Percentiles rank a stretch among this genome's conserved stretches.
Evolutionary conservation across 2,329 filamentous ascomycete genomes (phyloP).

Genomic region (Monilinia fructigena): DNA sequence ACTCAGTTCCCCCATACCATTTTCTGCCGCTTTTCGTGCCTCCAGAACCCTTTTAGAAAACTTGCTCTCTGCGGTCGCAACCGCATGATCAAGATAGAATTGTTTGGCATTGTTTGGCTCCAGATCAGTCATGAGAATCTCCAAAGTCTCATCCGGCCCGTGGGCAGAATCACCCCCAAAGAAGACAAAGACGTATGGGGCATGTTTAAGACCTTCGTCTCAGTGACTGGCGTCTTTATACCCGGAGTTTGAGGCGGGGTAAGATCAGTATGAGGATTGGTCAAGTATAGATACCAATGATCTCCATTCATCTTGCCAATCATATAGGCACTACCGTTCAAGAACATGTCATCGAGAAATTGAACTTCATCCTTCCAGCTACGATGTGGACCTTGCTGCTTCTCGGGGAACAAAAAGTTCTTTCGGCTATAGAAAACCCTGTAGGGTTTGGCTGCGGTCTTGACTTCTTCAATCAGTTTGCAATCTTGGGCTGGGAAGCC

Average conservation of each 20-base stretch:
- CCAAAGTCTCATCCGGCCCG: constrained; percentile 68
- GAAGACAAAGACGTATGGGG: constrained; percentile 40
- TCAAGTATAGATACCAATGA: constrained; percentile 98
- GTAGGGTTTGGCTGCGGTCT: constrained; percentile 81
- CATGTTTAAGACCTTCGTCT: constrained; percentile 40
- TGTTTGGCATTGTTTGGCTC: constrained; percentile 68
- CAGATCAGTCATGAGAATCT: constrained; percentile 71
- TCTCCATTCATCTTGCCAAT: constrained; percentile 99
- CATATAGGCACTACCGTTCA: constrained; percentile 95
- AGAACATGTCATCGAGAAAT: constrained; percentile 87
- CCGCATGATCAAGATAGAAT: constrained; percentile 78
- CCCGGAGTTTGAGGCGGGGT: constrained; percentile 81
- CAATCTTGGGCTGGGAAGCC: constrained; percentile 84
- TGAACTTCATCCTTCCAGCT: constrained; percentile 98
- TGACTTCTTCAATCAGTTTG: constrained; percentile 62
- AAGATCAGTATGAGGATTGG: constrained; percentile 74
- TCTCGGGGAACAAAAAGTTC: constrained; percentile 95
- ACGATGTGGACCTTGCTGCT: constrained; percentile 88
- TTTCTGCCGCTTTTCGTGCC: constrained; percentile 58
- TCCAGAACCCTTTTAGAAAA: constrained; percentile 66
- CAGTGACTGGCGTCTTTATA: constrained; percentile 44
- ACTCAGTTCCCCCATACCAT: constrained; percentile 59
- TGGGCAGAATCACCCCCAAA: constrained; percentile 35
- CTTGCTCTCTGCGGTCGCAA: constrained; percentile 82
- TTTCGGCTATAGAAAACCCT: constrained; percentile 98